These are phyloP conservation scores for Larix kaempferi DNA, from an alignment of 75 land plant species.

Conservation along the genomic window DNA sequence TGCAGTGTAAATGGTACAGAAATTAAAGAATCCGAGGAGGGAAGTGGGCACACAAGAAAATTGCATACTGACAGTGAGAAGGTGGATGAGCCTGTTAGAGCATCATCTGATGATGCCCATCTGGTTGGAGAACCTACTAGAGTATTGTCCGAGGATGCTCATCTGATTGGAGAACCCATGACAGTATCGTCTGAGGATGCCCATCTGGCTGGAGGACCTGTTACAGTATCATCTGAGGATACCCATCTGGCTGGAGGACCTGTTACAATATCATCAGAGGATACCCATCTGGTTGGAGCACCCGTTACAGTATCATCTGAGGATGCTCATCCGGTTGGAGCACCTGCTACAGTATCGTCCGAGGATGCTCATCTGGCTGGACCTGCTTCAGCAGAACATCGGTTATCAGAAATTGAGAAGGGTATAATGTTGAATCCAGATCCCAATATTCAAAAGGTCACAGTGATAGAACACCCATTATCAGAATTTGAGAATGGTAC, in stretches of 20 bases:
- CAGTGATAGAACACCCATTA: too few species aligned
- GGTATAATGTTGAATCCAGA: background rate
- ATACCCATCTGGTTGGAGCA: background rate
- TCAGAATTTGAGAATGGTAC: background rate
- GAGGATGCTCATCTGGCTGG: background rate
- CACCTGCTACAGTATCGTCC: too few species aligned
- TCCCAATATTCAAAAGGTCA: too few species aligned
- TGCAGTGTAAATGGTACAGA: background rate
- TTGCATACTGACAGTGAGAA: background rate
- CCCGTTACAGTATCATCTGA: background rate
- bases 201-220: background rate
- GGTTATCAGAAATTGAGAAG: background rate
- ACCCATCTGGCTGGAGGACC: too few species aligned
- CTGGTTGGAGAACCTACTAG: background rate
- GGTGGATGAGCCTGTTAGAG: background rate
- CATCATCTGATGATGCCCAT: background rate
- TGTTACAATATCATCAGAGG: too few species aligned
- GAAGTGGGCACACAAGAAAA: background rate
- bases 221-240: background rate
- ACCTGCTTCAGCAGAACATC: background rate
- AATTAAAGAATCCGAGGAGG: background rate
- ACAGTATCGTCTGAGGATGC: background rate
- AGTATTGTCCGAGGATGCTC: background rate
- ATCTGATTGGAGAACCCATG: background rate
- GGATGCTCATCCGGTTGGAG: background rate